phyloP scores from a whole-genome alignment of 495 filamentous ascomycete genomes.

The Pyrenula aspistea region DNA sequence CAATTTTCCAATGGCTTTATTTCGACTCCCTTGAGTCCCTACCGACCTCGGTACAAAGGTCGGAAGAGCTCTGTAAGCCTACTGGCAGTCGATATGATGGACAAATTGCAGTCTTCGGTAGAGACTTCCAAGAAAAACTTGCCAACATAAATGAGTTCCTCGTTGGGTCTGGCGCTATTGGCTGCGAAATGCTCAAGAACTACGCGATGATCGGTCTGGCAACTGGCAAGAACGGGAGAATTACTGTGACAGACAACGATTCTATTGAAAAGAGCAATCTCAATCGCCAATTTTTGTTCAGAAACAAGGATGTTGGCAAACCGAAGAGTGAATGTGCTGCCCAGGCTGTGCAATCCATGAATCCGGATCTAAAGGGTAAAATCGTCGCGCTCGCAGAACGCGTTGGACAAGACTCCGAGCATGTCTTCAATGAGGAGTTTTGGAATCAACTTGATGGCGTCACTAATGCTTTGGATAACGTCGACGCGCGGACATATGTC shows the following conservation, averaged over 20 bases:
- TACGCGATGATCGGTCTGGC: conserved; percentile 98
- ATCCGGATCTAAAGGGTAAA: conserved; percentile 77
- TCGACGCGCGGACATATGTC: conserved; percentile 94
- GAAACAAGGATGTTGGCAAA: conserved; percentile 85
- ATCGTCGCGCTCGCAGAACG: conserved; percentile 79
- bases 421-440: conserved; percentile 91
- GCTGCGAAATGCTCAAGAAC: conserved; percentile 98
- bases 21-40: conserved; percentile 96
- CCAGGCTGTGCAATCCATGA: conserved; percentile 82
- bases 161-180: conserved; percentile 94
- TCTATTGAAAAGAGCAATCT: conserved; percentile 98
- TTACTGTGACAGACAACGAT: conserved; percentile 93
- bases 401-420: conserved; percentile 84
- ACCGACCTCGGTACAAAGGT: conserved; percentile 57
- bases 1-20: conserved; percentile 88
- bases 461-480: conserved; percentile 95
- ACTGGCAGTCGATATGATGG: conserved; percentile 81
- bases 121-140: conserved; percentile 87
- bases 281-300: conserved; percentile 95
- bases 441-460: conserved; percentile 86
- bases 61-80: conserved; percentile 80
- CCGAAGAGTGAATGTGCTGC: conserved; percentile 96
- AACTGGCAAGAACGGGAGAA: conserved; percentile 76
- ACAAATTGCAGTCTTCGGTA: conserved; percentile 92
- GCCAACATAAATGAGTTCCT: conserved; percentile 82